Evolutionary conservation across 495 filamentous ascomycete genomes (phyloP).

Genomic region (Aspergillus saccharolyticus): DNA sequence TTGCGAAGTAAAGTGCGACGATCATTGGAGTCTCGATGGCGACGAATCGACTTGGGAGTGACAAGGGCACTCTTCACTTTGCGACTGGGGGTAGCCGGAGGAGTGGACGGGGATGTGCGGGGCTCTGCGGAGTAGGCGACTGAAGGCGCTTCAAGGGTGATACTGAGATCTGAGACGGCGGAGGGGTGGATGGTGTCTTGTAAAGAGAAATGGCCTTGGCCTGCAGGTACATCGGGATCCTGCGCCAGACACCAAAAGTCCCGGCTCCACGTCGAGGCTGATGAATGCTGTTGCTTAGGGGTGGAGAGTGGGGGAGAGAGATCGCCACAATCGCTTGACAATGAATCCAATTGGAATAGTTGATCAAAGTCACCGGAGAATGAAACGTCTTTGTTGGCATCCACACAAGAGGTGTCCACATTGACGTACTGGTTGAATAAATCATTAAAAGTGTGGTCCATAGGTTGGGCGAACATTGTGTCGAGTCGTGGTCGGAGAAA

Average conservation of each 20-base stretch:
- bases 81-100: constrained; percentile 38
- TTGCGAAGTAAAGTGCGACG: constrained; percentile 35
- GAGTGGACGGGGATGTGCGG: constrained; percentile 38
- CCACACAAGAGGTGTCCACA: constrained; percentile 36
- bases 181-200: constrained; percentile 41
- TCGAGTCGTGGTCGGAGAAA: constrained; percentile 17
- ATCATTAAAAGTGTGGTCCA: constrained; percentile 49
- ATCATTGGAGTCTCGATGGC: constrained; percentile 40
- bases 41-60: constrained; percentile 40
- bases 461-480: constrained; percentile 45
- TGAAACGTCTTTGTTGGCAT: constrained; percentile 41
- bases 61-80: constrained; percentile 35
- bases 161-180: constrained; percentile 31
- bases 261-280: constrained; percentile 38
- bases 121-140: constrained; percentile 10
- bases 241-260: constrained; percentile 37
- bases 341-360: constrained; percentile 37
- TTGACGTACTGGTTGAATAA: constrained; percentile 51
- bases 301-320: constrained; percentile 37
- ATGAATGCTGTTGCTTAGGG: constrained; percentile 30
- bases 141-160: constrained; percentile 33
- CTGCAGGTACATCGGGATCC: constrained; percentile 25
- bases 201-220: constrained; percentile 28
- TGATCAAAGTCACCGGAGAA: constrained; percentile 43
- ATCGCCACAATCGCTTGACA: constrained; percentile 45